Base-by-base conservation (phyloP, 768 basidiomycete species). In the Neoboletus magnificus region DNA sequence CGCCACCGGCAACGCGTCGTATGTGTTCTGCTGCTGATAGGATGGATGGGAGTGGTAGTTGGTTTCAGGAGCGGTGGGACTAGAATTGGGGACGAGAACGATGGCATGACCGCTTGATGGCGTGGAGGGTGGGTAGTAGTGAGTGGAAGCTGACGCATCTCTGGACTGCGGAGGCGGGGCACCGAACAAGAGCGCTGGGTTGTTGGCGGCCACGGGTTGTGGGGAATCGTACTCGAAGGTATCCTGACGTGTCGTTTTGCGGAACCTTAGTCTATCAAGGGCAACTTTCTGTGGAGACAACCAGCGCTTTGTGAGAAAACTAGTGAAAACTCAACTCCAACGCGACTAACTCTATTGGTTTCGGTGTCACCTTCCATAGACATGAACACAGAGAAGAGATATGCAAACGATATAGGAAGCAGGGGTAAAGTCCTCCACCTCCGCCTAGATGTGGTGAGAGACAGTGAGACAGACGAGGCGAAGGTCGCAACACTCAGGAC, bases 81-180 rank as follows among this genome's bases (percentile, higher is more conserved):
- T 91, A 51, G 91, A 91, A 72, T 78, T 86, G 46, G 89, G 89
- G 23, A 89, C 89, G 51, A 91, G 83, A 48, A 91, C 72, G 52
- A 74, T 82, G 66, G 81, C 82, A 42, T 76, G 73, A 35, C 54
- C 20, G 29, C 79, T 67, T 11, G 79, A 73, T 9, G 83, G 72
- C 61, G 57, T 77, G 64, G 69, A 70, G 40, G 64, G 77, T 63
- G 75, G 79, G 79, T 80, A 83, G 68, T 65, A 88, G 56, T 82
- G 83, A 54, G 85, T 83, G 70, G 79, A 65, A 37, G 82, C 71
- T n/a, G 85, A 87, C 42, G 81, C 87, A 76, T 91, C 89, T 63
- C 89, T 82, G 56, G 87, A 88, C 75, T 91, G 89, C 36, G 80
- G 44, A 9, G 86, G 85, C 55, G 79, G 83, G 15, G 61, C 55